Conservation (phyloP, 2,329 filamentous ascomycete genomes). For the Colletotrichum sp. region DNA sequence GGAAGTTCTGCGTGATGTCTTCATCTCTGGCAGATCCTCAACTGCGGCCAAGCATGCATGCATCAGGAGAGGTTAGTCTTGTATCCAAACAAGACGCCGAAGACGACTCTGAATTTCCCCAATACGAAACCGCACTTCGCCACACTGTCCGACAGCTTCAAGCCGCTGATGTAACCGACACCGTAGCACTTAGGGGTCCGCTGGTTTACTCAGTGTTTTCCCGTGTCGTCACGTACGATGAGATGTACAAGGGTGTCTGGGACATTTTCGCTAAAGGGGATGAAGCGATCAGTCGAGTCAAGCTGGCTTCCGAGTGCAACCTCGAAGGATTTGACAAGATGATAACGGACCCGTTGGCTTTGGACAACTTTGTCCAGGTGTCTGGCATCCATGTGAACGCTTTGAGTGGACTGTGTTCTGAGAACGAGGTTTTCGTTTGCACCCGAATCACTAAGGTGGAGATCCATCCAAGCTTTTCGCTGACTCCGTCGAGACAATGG, state of each 20-base stretch:
- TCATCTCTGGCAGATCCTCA: not conserved
- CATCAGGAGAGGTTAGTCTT: not conserved
- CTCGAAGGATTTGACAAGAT: not conserved
- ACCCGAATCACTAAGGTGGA: not conserved
- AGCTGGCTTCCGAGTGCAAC: not conserved
- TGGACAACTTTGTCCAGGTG: not conserved
- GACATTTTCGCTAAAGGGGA: not conserved
- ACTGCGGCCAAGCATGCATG: not conserved
- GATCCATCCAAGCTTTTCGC: not conserved
- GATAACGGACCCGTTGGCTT: not conserved
- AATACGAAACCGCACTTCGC: not conserved
- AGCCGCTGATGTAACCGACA: not conserved
- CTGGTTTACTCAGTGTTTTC: not conserved
- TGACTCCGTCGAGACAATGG: not conserved
- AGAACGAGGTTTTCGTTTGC: not conserved
- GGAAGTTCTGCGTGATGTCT: not conserved
- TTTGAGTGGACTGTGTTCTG: not conserved
- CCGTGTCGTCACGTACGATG: not conserved
- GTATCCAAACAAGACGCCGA: not conserved
- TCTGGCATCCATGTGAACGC: not conserved
- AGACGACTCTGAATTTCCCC: not conserved
- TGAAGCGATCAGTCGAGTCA: not conserved
- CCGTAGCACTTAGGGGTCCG: not conserved
- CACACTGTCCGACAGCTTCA: not conserved
- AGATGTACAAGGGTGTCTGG: not conserved